Evolutionary conservation across 2,329 filamentous ascomycete genomes (phyloP).

Genomic region (Colletotrichum neosansevieriae): DNA sequence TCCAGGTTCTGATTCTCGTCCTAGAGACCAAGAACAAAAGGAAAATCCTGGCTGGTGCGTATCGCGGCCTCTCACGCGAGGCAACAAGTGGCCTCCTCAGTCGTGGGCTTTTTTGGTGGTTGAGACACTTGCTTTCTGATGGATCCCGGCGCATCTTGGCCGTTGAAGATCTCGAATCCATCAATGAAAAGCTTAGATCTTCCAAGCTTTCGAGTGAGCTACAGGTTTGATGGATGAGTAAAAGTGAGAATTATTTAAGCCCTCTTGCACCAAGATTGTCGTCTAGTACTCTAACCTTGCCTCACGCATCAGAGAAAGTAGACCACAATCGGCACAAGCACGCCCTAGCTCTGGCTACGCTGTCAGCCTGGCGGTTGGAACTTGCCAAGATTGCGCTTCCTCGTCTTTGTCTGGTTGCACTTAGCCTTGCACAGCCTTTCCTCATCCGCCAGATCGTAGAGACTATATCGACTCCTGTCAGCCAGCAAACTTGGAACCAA

Average conservation of each 20-base stretch:
- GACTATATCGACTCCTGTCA: slow-evolving; percentile 16
- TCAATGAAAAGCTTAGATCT: slow-evolving; percentile 24
- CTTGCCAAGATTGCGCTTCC: slow-evolving; percentile 21
- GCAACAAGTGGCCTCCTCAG: slow-evolving; percentile 26
- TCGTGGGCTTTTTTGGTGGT: slow-evolving; percentile 26
- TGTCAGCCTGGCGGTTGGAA: slow-evolving; percentile 22
- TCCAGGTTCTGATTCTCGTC: slow-evolving; percentile 23
- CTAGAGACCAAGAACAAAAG: slow-evolving; percentile 18
- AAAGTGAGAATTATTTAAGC: slow-evolving; percentile 11
- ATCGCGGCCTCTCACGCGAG: slow-evolving; percentile 18
- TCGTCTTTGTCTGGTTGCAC: slow-evolving; percentile 20
- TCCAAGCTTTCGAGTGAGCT: slow-evolving; percentile 18
- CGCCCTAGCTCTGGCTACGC: slow-evolving; percentile 20
- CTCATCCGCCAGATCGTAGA: slow-evolving; percentile 20
- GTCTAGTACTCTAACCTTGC: slow-evolving; percentile 18
- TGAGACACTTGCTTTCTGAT: slow-evolving; percentile 25
- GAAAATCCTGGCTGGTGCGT: slow-evolving; percentile 22
- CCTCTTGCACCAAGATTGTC: slow-evolving; percentile 11
- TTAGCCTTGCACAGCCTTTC: slow-evolving; percentile 21
- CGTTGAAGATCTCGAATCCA: slow-evolving; percentile 24
- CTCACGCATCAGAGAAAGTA: slow-evolving; percentile 19
- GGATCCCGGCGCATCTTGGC: slow-evolving; percentile 23
- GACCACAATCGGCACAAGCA: slow-evolving; percentile 20
- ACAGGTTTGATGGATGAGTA: slow-evolving; percentile 15
- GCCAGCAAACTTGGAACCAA: slow-evolving; percentile 22